These are phyloP conservation scores for Ramichloridium luteum DNA, from an alignment of 2,329 filamentous ascomycete species.

Conservation along the genomic window DNA sequence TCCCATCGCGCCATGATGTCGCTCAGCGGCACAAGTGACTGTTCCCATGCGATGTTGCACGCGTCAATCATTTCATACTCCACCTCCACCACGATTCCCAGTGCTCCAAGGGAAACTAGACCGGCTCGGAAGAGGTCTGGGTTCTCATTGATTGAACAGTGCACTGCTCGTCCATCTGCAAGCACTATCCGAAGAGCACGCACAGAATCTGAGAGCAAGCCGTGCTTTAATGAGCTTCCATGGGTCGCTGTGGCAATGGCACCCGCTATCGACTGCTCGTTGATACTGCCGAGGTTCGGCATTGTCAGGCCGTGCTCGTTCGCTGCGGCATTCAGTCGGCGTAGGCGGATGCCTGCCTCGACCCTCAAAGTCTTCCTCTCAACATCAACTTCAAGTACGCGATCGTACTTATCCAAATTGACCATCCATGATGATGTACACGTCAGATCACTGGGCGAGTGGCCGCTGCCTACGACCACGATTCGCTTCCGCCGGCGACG, in stretches of 20 bases:
- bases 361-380: constrained; percentile 58
- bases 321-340: constrained; percentile 59
- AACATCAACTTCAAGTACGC: constrained; percentile 57
- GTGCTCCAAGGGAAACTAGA: constrained; percentile 71
- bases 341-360: constrained; percentile 78
- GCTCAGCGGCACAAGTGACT: constrained; percentile 60
- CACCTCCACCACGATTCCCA: constrained; percentile 84
- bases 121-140: constrained; percentile 77
- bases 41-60: constrained; percentile 78
- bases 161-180: constrained; percentile 61
- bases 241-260: constrained; percentile 90
- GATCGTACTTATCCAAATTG: constrained; percentile 75
- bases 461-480: constrained; percentile 76
- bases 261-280: constrained; percentile 83
- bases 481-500: constrained; percentile 69
- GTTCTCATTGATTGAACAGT: constrained; percentile 56
- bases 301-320: constrained; percentile 68
- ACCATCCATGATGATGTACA: constrained; percentile 91
- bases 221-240: constrained; percentile 73
- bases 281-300: constrained; percentile 88
- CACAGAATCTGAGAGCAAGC: constrained; percentile 70
- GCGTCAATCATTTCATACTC: constrained; percentile 69
- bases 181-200: constrained; percentile 66
- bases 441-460: constrained; percentile 85
- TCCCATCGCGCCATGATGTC: constrained; percentile 62